Conservation (phyloP, 306 rosid species). For the Trifolium fragiferum region DNA sequence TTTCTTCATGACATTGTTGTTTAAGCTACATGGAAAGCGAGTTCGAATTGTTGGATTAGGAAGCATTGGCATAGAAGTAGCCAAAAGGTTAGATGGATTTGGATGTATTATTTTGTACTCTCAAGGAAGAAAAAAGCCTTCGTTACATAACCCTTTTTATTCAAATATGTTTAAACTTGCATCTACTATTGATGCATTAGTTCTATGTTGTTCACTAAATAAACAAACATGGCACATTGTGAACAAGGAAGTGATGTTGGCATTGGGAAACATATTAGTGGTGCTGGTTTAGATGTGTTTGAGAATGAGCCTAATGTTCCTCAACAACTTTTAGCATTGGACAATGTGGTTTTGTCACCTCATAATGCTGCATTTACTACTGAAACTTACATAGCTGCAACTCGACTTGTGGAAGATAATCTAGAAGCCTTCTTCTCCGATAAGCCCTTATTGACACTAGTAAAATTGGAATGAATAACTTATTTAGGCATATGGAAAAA, state of each 20-base stretch:
- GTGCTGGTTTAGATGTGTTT: conserved; percentile 66
- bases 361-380: conserved; percentile 38
- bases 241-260: conserved; percentile 42
- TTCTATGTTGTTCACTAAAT: no score
- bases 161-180: conserved; percentile 42
- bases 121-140: conserved; percentile 43
- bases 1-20: neutral
- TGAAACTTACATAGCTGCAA: neutral
- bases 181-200: no score
- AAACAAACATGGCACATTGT: conserved; percentile 50
- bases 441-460: conserved; percentile 29
- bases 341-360: conserved; percentile 59
- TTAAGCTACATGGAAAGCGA: conserved; percentile 52
- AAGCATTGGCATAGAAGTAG: conserved; percentile 55
- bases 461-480: neutral
- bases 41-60: conserved; percentile 64
- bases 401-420: conserved; percentile 32
- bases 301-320: conserved; percentile 64
- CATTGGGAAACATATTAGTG: conserved; percentile 52
- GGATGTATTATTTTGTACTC: conserved; percentile 55
- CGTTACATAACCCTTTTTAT: conserved; percentile 45
- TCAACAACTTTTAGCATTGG: conserved; percentile 43
- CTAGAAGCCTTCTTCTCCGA: conserved; percentile 61
- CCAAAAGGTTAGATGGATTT: conserved; percentile 54
- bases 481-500: neutral